These are phyloP conservation scores for Paracoccidioides lutzii DNA, from an alignment of 2,329 filamentous ascomycete species.

Conservation along the genomic window DNA sequence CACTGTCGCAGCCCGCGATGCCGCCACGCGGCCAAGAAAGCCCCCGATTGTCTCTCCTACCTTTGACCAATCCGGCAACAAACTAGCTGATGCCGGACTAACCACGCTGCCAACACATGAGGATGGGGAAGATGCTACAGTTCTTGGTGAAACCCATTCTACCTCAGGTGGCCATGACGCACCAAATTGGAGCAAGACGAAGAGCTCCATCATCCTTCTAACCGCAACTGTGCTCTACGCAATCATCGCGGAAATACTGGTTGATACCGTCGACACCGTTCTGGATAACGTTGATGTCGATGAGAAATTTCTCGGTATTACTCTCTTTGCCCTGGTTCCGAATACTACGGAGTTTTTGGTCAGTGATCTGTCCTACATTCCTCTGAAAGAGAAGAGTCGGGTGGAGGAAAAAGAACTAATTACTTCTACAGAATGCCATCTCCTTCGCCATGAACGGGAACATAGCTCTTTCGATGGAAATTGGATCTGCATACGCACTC, in stretches of 20 bases:
- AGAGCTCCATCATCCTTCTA: conserved; percentile 81
- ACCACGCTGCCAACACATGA: conserved; percentile 34
- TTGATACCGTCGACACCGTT: conserved; percentile 95
- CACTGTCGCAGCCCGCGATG: conserved; percentile 72
- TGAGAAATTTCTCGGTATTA: conserved; percentile 95
- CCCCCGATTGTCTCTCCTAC: conserved; percentile 29
- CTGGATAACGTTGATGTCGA: conserved; percentile 81
- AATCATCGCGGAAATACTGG: conserved; percentile 92
- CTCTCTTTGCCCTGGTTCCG: conserved; percentile 87
- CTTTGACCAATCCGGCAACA: conserved; percentile 21
- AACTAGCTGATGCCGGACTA: conserved; percentile 23
- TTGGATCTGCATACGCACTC: conserved; percentile 89
- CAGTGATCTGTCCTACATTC: conserved; percentile 25
- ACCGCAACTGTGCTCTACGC: conserved; percentile 85
- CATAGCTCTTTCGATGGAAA: conserved; percentile 97
- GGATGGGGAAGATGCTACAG: conserved; percentile 26
- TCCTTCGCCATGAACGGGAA: conserved; percentile 99
- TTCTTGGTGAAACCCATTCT: conserved; percentile 27
- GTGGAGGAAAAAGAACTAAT: conserved; percentile 5
- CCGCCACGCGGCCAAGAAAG: conserved; percentile 41
- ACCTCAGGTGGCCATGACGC: conserved; percentile 73
- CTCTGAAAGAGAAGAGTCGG: neutral
- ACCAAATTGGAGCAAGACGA: conserved; percentile 91
- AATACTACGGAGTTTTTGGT: conserved; percentile 97
- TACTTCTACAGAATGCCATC: conserved; percentile 65